These are phyloP conservation scores for Globisporangium apiculatum DNA, from an alignment of 352 stramenopile species.

Conservation along the genomic window DNA sequence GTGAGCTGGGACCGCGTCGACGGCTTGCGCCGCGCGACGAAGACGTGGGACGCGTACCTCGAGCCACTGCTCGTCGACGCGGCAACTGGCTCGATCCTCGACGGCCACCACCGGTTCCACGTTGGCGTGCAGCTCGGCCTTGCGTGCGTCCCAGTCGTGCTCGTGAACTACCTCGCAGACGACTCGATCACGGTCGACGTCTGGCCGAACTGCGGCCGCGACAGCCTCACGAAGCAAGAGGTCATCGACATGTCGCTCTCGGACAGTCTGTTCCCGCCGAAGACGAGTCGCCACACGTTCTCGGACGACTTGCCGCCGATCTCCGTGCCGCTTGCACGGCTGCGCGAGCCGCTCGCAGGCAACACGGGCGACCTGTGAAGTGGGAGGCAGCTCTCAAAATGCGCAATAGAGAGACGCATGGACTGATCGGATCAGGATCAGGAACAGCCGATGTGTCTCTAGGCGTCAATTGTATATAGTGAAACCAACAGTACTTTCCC, in stretches of 20 bases:
- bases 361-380: slow-evolving; percentile 31
- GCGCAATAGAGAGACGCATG: too few relatives aligned
- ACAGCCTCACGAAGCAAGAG: slow-evolving; percentile 75
- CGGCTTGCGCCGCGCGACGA: slow-evolving; percentile 60
- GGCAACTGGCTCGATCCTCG: slow-evolving; percentile 67
- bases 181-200: slow-evolving; percentile 82
- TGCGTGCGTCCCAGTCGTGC: slow-evolving; percentile 57
- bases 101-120: slow-evolving; percentile 81
- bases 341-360: slow-evolving; percentile 32
- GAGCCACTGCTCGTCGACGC: slow-evolving; percentile 75
- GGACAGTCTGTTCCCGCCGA: slow-evolving; percentile 75
- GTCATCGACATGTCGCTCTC: slow-evolving; percentile 83
- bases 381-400: too few relatives aligned
- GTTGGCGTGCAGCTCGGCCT: slow-evolving; percentile 70
- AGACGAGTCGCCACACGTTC: slow-evolving; percentile 83
- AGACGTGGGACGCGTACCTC: slow-evolving; percentile 77
- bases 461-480: too few relatives aligned
- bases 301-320: slow-evolving; percentile 81
- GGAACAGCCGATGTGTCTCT: too few relatives aligned
- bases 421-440: too few relatives aligned
- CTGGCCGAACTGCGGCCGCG: slow-evolving; percentile 77
- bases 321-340: slow-evolving; percentile 57
- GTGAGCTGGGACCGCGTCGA: slow-evolving; percentile 85
- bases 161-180: slow-evolving; percentile 81
- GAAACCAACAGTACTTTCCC: too few relatives aligned